Conservation (phyloP, 2,329 filamentous ascomycete genomes). For the Cytospora schulzeri region DNA sequence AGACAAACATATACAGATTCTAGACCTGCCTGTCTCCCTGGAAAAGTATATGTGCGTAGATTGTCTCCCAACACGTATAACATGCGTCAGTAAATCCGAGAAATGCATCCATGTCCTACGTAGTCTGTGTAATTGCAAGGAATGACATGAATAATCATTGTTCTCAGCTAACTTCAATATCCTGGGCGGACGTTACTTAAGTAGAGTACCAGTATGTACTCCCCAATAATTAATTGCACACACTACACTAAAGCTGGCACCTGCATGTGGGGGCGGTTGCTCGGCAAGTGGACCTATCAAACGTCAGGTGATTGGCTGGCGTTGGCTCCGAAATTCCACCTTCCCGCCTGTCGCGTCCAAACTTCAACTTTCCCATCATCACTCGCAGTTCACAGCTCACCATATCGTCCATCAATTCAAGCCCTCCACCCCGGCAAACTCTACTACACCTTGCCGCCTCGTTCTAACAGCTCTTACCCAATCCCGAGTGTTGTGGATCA, state of each 20-base stretch:
- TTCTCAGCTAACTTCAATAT: not conserved
- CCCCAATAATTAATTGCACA: too few relatives aligned
- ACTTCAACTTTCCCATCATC: not conserved
- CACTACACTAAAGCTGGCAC: too few relatives aligned
- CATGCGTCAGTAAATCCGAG: too few relatives aligned
- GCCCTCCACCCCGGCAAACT: not conserved
- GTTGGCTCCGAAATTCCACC: slow-evolving; percentile 9
- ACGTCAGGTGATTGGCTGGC: slow-evolving; percentile 1
- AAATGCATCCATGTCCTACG: too few relatives aligned
- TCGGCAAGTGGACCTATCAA: not conserved
- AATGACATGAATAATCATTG: not conserved
- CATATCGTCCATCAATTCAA: not conserved
- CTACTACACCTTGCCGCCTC: not conserved
- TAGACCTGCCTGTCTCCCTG: too few relatives aligned
- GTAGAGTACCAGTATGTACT: too few relatives aligned
- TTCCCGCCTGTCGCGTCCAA: slow-evolving; percentile 12
- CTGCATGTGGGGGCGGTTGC: not conserved
- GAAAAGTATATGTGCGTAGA: not conserved
- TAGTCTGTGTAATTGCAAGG: too few relatives aligned
- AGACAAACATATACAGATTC: too few relatives aligned
- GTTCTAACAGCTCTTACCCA: not conserved
- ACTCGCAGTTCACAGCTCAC: not conserved
- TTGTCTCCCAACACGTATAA: too few relatives aligned
- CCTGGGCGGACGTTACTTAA: too few relatives aligned
- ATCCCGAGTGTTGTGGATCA: not conserved